These are phyloP conservation scores for Cyberlindnera lachancei DNA, from an alignment of 805 yeast genomes.

Conservation along the genomic window DNA sequence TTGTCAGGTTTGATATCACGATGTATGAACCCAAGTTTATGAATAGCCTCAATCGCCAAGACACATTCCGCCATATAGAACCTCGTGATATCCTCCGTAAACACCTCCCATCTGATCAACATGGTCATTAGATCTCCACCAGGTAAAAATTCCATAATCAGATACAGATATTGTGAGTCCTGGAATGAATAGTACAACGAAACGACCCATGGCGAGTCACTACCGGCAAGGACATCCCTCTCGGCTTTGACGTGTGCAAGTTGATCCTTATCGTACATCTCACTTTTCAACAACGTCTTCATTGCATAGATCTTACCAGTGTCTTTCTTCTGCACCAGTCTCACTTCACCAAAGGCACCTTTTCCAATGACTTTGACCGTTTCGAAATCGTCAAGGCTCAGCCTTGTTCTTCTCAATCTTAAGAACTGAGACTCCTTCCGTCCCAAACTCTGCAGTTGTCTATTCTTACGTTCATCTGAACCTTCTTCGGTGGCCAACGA, in stretches of 20 bases:
- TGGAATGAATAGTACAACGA: conserved; percentile 92
- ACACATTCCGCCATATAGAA: conserved; percentile 97
- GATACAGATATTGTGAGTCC: conserved; percentile 78
- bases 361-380: conserved; percentile 98
- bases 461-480: conserved; percentile 63
- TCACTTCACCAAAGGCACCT: conserved; percentile 99
- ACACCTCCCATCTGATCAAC: conserved; percentile 85
- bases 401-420: conserved; percentile 83
- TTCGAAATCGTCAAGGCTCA: conserved; percentile 89
- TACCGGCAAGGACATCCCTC: conserved; percentile 91
- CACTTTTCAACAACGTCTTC: conserved; percentile 80
- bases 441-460: conserved; percentile 71
- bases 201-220: conserved; percentile 94
- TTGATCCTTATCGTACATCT: conserved; percentile 84
- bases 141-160: conserved; percentile 99
- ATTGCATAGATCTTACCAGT: conserved; percentile 94
- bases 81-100: conserved; percentile 92
- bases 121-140: conserved; percentile 98
- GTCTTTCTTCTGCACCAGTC: conserved; percentile 87
- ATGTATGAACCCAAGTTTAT: conserved; percentile 92
- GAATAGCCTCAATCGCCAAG: conserved; percentile 87
- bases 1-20: conserved; percentile 98
- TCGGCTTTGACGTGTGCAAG: conserved; percentile 94
- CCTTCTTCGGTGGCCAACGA: conserved; percentile 63
- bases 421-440: conserved; percentile 82